Evolutionary conservation across 345 rosid genomes (phyloP), one percentile per base, ranked within the genome.

Genomic region (Stellera chamaejasme): DNA sequence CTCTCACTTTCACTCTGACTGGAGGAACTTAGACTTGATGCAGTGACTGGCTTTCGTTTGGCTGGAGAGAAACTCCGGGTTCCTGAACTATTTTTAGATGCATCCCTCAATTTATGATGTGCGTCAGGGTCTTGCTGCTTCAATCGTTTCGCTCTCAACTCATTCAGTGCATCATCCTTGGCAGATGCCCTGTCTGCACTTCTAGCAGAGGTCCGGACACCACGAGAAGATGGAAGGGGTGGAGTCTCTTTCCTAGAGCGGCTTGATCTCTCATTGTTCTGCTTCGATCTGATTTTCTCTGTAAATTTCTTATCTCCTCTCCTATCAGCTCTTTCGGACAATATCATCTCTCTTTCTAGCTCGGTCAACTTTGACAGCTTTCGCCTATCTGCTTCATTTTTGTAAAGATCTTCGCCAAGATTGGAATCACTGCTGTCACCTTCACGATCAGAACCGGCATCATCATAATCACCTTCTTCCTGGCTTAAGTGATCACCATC

Each of bases 151-250:
- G 99, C 96, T 75, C 90, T 82, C 78, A 94, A 48, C 66, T 90
- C 97, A 45, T 85, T 90, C 62, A 90, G 50, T 2, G 95, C 96
- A 77, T 82, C 96, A 61, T 90, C 95, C 74, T 90, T 90, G 10
- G 97, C 97, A 71, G 97, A 83, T 0, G 95, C 85, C 75, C 95
- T 71, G 74, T 94, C 99, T 14, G 99, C 90, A 63, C 92, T 87
- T 68, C 99, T 83, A 58, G 96, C 77, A 2, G 97, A 90, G 5
- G 88, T 72, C 12, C 99, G 87, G 39, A 88, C 87, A 45, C 83
- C 80, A 42, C 86, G 90, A 10, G 93, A 75, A 1, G 83, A 73
- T 0, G 82, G 63, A 61, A 75, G 76, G 27, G 87, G 86, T 10
- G 82, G 82, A 14, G 81, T 72, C 73, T 84, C 87, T 66, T 84